Conservation (phyloP, 192 early-diverging fungal species). For the Chytriomyces hyalinus region DNA sequence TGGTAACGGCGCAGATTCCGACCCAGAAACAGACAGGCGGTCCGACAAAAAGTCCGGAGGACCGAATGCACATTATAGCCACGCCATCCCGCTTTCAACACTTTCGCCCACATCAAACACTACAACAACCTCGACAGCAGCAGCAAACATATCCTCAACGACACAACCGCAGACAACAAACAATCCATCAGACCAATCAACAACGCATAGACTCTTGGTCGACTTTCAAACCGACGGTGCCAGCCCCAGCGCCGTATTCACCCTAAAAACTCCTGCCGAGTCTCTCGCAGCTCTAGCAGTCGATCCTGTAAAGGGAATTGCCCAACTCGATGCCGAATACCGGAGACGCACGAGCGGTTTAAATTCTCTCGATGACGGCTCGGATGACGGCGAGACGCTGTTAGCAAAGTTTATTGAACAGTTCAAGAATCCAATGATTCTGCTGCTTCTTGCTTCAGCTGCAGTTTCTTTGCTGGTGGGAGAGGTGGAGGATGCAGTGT, state of each 20-base stretch:
- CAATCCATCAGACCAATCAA: no score
- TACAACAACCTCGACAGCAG: no score
- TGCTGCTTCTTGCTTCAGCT: conserved; percentile 77
- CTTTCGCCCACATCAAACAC: no score
- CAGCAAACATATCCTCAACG: no score
- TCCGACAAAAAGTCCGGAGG: no score
- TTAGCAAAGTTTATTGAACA: conserved; percentile 80
- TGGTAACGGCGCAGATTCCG: no score
- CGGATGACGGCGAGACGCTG: conserved; percentile 69
- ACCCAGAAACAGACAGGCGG: no score
- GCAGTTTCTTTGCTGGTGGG: conserved; percentile 74
- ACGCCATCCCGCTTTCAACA: no score
- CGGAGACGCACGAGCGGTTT: neutral
- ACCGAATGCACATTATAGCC: no score
- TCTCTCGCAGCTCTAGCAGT: conserved; percentile 16
- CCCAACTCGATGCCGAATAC: conserved; percentile 2
- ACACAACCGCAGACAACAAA: no score
- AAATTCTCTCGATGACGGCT: conserved; percentile 26
- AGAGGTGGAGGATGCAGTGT: conserved; percentile 82
- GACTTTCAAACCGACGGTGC: no score
- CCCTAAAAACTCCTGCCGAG: neutral
- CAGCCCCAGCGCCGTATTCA: conserved; percentile 10
- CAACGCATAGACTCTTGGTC: no score
- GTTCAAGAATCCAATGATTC: conserved; percentile 85
- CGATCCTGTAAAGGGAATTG: neutral